Base-by-base conservation (phyloP, 2,329 filamentous ascomycete genomes). In the Teratosphaeria nubilosa region DNA sequence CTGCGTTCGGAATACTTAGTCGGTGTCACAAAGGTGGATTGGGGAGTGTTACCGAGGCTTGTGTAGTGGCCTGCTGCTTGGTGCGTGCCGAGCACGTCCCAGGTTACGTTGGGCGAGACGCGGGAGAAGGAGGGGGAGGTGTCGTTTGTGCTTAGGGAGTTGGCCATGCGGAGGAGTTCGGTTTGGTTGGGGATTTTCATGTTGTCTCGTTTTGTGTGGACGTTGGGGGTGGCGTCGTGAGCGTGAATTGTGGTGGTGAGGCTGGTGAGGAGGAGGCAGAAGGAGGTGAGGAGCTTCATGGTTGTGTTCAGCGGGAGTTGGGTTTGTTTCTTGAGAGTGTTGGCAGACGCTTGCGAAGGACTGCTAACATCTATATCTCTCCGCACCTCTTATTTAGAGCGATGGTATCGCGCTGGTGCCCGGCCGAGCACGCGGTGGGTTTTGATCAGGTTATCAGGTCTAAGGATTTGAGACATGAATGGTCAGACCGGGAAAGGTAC, bases 71-170 rank as follows among this genome's bases (percentile, higher is more conserved):
- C 66, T 7, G 66, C 65, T 7, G 65, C 65, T 16, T 63, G 65
- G 52, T 68, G 66, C 30, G 13, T 41, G 55, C 62, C 59, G 62
- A 68, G 63, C n/a, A 69, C 67, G 20, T 64, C 61, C 67, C 67
- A 69, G 25, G 60, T 62, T 14, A 68, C 67, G 53, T 68, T 54
- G 11, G 63, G 60, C 16, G 64, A 64, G 0, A 68, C 65, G 6
- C 63, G 61, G 27, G 65, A 53, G 58, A 68, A 69, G 61, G 68
- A 67, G 2, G 65, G 62, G 9, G 62, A 64, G 4, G 57, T 58
- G 56, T 69, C 65, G 10, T 61, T 56, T 13, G 59, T 64, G 13
- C 51, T 60, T 32, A 69, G 56, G 24, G 65, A 63, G 20, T 60
- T 52, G 59, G 60, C 62, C 6, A 66, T 56, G 5, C 52, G n/a